These are phyloP conservation scores for Candida sithepensis DNA, from an alignment of 805 yeast species.

Conservation along the genomic window DNA sequence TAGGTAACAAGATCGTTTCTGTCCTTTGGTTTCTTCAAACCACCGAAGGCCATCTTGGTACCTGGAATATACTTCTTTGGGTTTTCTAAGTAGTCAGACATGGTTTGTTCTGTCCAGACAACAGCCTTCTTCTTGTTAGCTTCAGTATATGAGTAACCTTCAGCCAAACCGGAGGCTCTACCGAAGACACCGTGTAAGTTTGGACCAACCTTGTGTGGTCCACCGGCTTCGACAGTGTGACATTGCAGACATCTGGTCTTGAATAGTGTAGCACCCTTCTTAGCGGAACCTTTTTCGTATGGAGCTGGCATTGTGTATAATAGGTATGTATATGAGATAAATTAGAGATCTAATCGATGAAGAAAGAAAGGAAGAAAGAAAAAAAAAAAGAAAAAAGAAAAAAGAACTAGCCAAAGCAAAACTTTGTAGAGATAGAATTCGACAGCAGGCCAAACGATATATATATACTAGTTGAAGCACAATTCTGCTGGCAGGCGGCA, in stretches of 20 bases:
- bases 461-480: not conserved
- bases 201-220: constrained; percentile 99
- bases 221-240: constrained; percentile 95
- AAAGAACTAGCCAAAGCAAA: not conserved
- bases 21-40: constrained; percentile 98
- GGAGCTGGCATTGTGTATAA: constrained; percentile 36
- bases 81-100: constrained; percentile 95
- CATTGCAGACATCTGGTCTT: constrained; percentile 99
- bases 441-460: not conserved
- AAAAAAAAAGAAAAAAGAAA: not conserved
- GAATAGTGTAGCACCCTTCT: constrained; percentile 97
- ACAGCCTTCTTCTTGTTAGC: constrained; percentile 98
- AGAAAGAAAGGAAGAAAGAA: not conserved
- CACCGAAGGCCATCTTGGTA: constrained; percentile 99
- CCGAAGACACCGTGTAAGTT: constrained; percentile 94
- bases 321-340: not conserved
- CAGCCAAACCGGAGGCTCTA: constrained; percentile 88
- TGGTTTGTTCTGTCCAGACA: constrained; percentile 78
- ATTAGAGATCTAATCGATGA: not conserved
- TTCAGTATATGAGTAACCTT: constrained; percentile 94
- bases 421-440: not conserved
- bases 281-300: constrained; percentile 55
- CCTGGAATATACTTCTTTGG: constrained; percentile 99
- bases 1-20: constrained; percentile 94
- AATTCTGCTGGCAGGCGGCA: not conserved